Evolutionary conservation across 352 stramenopile species (phyloP), one percentile per base, ranked within the genome.

Genomic region (Phytophthora rubi): DNA sequence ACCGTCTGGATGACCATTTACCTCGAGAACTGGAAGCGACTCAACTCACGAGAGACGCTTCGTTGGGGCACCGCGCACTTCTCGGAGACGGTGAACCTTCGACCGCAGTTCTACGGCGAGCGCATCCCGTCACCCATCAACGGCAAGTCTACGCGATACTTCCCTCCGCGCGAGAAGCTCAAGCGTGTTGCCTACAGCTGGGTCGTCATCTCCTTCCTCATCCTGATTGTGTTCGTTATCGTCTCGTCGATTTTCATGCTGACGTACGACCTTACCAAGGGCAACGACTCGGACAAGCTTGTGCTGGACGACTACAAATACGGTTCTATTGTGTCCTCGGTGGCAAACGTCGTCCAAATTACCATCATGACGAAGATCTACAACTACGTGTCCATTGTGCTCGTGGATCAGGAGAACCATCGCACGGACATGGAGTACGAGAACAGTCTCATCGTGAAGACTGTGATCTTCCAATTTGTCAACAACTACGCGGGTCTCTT

Each of bases 401-500:
- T 98, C 56, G 97, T 97, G 52, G 84, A 97, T 61, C 96, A 95
- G 71, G 95, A 98, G 76, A 98, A 98, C 70, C 94, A 98, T 69
- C 81, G 91, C 64, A 97, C 90, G 6, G 80, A 97, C 66, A 79
- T 86, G 57, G 83, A 90, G 56, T 94, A 97, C 71, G 80, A 98
- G 62, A 97, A 98, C 77, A 97, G 88, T 72, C 67, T 98, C 45
- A 98, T 98, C 62, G 69, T 98, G 61, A 98, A 98, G 81, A 94
- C 92, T 63, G 91, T 98, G 60, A 88, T 98, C 52, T 98, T 98
- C 75, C 94, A 98, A 82, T 97, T 97, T 45, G 97, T 98, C 71
- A 97, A 98, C 83, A 97, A 97, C 67, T 98, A 98, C 79, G 81
- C 97, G n/a, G 87, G 86, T 56, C 73, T 98, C 47, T 98, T 98